Conservation (phyloP, 202 grass and related monocot genomes). For the Zoysia matrella region DNA sequence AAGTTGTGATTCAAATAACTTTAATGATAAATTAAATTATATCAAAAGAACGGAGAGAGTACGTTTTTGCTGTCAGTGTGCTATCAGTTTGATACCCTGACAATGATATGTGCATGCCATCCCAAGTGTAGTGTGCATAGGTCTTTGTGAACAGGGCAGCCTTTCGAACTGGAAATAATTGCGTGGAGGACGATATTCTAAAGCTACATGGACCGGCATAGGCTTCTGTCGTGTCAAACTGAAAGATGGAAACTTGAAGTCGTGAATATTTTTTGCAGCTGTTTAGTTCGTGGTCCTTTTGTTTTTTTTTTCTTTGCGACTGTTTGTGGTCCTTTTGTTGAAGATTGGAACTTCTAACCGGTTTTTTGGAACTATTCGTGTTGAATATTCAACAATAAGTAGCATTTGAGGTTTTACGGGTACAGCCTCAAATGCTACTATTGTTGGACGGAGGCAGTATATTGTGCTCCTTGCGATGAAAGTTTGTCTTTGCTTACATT, state of each 20-base stretch:
- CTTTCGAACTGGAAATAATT: conserved; percentile 43
- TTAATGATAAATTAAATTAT: too few species aligned
- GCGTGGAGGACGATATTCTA: conserved; percentile 9
- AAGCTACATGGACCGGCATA: conserved; percentile 27
- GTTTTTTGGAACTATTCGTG: not conserved
- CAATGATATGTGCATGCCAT: conserved; percentile 43
- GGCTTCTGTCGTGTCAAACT: conserved; percentile 32
- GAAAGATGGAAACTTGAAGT: not conserved
- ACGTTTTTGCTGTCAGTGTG: conserved; percentile 42
- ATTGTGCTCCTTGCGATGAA: too few species aligned
- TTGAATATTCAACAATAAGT: too few species aligned
- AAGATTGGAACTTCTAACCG: too few species aligned
- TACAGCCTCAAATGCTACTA: too few species aligned
- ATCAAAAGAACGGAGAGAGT: too few species aligned
- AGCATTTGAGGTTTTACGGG: too few species aligned
- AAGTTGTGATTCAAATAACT: too few species aligned
- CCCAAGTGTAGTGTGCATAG: conserved; percentile 21
- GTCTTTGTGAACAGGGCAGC: conserved; percentile 53
- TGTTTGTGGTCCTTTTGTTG: too few species aligned
- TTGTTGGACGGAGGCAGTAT: too few species aligned
- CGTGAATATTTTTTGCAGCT: not conserved
- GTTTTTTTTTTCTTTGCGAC: not conserved
- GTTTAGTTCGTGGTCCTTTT: not conserved
- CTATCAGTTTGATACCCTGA: conserved; percentile 50
- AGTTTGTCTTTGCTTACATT: too few species aligned